phyloP scores from a whole-genome alignment of 495 filamentous ascomycete species.

The Aspergillus homomorphus region DNA sequence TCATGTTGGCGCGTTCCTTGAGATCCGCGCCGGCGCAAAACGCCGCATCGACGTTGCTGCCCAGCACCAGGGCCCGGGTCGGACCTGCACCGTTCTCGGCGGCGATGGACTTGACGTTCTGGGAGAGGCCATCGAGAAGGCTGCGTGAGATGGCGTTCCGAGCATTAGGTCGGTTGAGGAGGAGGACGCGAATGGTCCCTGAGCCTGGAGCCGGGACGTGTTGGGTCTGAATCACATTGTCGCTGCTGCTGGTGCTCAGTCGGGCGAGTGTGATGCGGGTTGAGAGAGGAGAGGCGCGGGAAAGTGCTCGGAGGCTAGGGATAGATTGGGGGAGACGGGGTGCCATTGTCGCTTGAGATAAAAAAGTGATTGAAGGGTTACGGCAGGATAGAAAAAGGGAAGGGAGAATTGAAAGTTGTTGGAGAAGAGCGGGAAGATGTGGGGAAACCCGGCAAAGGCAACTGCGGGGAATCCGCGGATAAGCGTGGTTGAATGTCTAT shows the following conservation, averaged over 20 bases:
- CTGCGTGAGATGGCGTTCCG: slow-evolving; percentile 86
- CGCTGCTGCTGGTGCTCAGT: slow-evolving; percentile 35
- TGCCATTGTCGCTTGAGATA: slow-evolving; percentile 28
- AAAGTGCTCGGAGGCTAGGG: slow-evolving; percentile 18
- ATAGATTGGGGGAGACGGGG: slow-evolving; percentile 29
- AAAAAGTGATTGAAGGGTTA: slow-evolving; percentile 5
- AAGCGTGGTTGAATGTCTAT: slow-evolving; percentile 16
- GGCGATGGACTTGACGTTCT: slow-evolving; percentile 66
- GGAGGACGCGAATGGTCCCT: slow-evolving; percentile 82
- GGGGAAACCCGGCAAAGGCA: slow-evolving; percentile 15
- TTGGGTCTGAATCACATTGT: slow-evolving; percentile 62
- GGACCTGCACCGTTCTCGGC: slow-evolving; percentile 60
- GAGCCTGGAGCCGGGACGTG: slow-evolving; percentile 74
- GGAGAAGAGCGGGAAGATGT: slow-evolving; percentile 13
- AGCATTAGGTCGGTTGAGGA: slow-evolving; percentile 77
- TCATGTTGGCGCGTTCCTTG: slow-evolving; percentile 79
- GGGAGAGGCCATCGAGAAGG: slow-evolving; percentile 64
- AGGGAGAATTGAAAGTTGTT: neutral
- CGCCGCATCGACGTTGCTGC: slow-evolving; percentile 69
- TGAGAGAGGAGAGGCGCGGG: slow-evolving; percentile 17
- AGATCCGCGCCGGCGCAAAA: slow-evolving; percentile 96
- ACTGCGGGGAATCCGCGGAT: slow-evolving; percentile 25
- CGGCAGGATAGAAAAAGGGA: neutral
- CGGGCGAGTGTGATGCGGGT: slow-evolving; percentile 33
- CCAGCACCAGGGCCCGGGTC: slow-evolving; percentile 76